Evolutionary conservation across 805 yeast genomes (phyloP).

Genomic region (Kodamaea jinghongensis): DNA sequence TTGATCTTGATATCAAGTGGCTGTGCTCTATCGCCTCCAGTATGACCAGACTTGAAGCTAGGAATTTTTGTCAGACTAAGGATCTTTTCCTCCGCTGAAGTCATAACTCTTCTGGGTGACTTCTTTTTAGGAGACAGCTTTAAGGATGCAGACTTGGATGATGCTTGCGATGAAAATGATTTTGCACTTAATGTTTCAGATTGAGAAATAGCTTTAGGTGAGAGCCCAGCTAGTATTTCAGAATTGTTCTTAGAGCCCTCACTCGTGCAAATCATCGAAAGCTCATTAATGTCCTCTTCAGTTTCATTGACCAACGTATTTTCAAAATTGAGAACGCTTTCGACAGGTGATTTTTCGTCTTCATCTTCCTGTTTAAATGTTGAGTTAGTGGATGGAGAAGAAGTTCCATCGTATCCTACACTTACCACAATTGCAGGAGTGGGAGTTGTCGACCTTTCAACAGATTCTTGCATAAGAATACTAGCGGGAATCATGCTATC

Average conservation of each 20-base stretch:
- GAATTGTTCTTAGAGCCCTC: slow-evolving; percentile 5
- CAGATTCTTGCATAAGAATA: background rate
- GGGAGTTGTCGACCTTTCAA: slow-evolving; percentile 4
- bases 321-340: slow-evolving; percentile 7
- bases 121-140: slow-evolving; percentile 5
- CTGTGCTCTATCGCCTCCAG: background rate
- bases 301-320: background rate
- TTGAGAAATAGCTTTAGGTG: slow-evolving; percentile 2
- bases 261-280: background rate
- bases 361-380: slow-evolving; percentile 17
- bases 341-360: slow-evolving; percentile 1
- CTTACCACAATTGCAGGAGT: slow-evolving; percentile 21
- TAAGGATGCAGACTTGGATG: slow-evolving; percentile 4
- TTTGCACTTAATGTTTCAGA: background rate
- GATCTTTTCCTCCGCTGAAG: slow-evolving; percentile 24
- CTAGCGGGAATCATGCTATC: background rate
- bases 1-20: background rate
- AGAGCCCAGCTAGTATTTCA: slow-evolving; percentile 1
- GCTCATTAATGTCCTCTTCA: slow-evolving; percentile 2
- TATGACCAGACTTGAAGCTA: slow-evolving; percentile 13
- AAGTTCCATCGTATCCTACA: slow-evolving; percentile 13
- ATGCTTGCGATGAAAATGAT: background rate
- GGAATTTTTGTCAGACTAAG: slow-evolving; percentile 27
- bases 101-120: slow-evolving; percentile 17
- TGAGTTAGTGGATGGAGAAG: slow-evolving; percentile 18